A percentile compares a stretch with the other conserved stretches of the same genome.
phyloP scores from a whole-genome alignment of 1,139 yeast species.

The Yamadazyma jaroonii region DNA sequence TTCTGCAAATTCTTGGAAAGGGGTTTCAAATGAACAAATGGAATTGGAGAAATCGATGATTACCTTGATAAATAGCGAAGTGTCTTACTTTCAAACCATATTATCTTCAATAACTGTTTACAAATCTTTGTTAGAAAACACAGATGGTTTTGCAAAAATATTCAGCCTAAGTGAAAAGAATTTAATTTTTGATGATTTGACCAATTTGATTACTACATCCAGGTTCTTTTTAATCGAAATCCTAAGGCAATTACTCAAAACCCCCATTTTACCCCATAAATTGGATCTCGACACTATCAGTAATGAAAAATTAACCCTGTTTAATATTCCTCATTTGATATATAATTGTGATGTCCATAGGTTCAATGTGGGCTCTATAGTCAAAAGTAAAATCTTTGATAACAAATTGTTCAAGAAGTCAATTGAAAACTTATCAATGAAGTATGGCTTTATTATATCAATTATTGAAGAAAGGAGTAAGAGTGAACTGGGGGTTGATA shows the following conservation, averaged over 20 bases:
- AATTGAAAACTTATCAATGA: constrained; percentile 5
- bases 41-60: constrained; percentile 2
- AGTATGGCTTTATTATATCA: constrained; percentile 6
- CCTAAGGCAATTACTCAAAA: neutral
- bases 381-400: constrained; percentile 12
- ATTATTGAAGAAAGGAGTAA: constrained; percentile 6
- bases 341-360: constrained; percentile 14
- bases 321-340: constrained; percentile 17
- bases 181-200: constrained; percentile 15
- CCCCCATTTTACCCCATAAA: constrained; percentile 1
- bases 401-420: constrained; percentile 4
- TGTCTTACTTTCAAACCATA: constrained; percentile 12
- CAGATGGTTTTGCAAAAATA: constrained; percentile 9
- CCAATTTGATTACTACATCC: constrained; percentile 9
- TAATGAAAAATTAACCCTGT: constrained; percentile 8
- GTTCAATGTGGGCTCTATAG: constrained; percentile 17
- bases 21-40: neutral
- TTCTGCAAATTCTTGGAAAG: constrained; percentile 2
- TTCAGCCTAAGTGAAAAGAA: constrained; percentile 14
- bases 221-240: constrained; percentile 6
- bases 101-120: constrained; percentile 11
- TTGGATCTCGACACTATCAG: neutral
- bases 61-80: constrained; percentile 16
- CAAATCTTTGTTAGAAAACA: constrained; percentile 11
- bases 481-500: constrained; percentile 3